Evolutionary conservation across 768 basidiomycete species (phyloP), one percentile per base, ranked within the genome.

Genomic region (Galerina marginata): DNA sequence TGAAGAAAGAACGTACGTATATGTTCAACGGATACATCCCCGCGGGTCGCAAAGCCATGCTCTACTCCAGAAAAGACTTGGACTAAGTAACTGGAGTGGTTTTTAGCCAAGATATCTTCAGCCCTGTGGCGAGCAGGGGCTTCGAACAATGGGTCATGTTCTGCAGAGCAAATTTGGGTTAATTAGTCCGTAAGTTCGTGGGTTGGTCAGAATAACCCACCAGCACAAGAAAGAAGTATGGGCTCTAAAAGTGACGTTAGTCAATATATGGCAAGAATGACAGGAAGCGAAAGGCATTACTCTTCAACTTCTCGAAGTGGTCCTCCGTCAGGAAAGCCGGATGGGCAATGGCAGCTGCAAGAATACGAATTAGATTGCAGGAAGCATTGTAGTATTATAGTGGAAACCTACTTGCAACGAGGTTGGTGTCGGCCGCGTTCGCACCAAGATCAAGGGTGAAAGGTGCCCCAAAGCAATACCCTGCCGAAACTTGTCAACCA

Each of bases 381-480:
- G 20, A 37, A 12, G 10, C 9, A 20, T 6, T 33, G 10, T 6
- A 33, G 14, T 44, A 2, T 23, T 5, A 5, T 16, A 39, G 7
- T 7, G 9, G 39, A 15, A 16, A 26, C 75, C 20, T 67, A 85
- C 85, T 79, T 14, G 85, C 83, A 2, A 76, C 72, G 15, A 85
- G 66, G 29, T 33, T 33, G 1, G 29, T 33, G 39, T 79, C 74
- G 29, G 29, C 29, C 47, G 83, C 80, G 0, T 74, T 81, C 6
- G 77, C 74, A 1, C 79, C 77, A 3, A 81, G 73, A 4, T 83
- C 75, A 52, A 86, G 75, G 7, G 77, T 77, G 55, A 77, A 85
- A 0, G 84, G 84, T 0, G 76, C 86, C 5, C 85, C 85, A 60
- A 86, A 86, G 65, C 84, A 88, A 61, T 86, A 86, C 10, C 86